phyloP scores from a whole-genome alignment of 2,329 filamentous ascomycete species.

The Aureobasidium namibiae region DNA sequence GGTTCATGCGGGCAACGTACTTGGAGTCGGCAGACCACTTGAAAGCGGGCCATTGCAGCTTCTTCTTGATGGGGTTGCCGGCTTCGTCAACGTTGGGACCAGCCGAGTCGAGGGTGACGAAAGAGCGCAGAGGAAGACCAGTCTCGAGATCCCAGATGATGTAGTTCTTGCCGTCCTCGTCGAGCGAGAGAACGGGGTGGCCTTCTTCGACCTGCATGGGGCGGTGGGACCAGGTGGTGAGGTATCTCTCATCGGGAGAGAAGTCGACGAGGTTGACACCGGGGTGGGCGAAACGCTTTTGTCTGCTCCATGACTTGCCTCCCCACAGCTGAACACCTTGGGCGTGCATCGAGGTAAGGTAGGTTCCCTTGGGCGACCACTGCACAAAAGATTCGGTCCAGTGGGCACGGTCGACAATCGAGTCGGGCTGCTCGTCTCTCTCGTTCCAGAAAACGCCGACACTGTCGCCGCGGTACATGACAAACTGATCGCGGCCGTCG shows the following conservation, averaged over 20 bases:
- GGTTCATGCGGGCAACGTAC: slow-evolving; percentile 87
- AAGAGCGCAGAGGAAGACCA: slow-evolving; percentile 81
- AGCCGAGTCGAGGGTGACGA: slow-evolving; percentile 78
- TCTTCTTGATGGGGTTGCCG: slow-evolving; percentile 67
- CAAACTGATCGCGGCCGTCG: slow-evolving; percentile 88
- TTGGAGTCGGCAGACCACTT: slow-evolving; percentile 99
- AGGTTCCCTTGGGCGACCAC: slow-evolving; percentile 95
- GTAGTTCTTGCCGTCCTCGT: slow-evolving; percentile 99
- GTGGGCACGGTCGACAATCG: slow-evolving; percentile 81
- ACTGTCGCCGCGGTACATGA: slow-evolving; percentile 84
- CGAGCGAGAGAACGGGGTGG: slow-evolving; percentile 63
- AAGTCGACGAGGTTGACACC: slow-evolving; percentile 95
- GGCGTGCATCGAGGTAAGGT: slow-evolving; percentile 85
- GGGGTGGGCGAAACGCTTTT: slow-evolving; percentile 89
- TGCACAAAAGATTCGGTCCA: slow-evolving; percentile 98
- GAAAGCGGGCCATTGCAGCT: slow-evolving; percentile 97
- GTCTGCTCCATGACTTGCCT: slow-evolving; percentile 77
- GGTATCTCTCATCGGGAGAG: slow-evolving; percentile 84
- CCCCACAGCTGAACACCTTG: slow-evolving; percentile 98
- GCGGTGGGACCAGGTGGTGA: slow-evolving; percentile 93
- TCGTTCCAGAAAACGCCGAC: slow-evolving; percentile 98
- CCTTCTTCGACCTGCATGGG: slow-evolving; percentile 89
- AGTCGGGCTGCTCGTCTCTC: slow-evolving; percentile 82
- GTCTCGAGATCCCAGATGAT: slow-evolving; percentile 96
- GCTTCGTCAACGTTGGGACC: slow-evolving; percentile 52